Evolutionary conservation across 805 yeast genomes (phyloP).

Genomic region (Wickerhamiella dianesei): DNA sequence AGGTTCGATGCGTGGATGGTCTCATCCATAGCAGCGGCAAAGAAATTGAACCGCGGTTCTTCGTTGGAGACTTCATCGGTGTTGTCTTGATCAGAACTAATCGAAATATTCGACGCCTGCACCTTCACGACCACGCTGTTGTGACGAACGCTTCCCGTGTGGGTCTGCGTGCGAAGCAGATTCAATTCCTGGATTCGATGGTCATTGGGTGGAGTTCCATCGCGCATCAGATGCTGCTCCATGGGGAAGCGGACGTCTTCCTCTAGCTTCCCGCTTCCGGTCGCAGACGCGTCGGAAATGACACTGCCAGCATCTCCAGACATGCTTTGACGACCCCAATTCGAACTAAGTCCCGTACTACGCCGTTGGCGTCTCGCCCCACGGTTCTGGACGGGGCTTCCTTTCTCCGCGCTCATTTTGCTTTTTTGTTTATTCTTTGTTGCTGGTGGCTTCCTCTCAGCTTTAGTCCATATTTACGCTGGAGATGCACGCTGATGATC

Average conservation of each 20-base stretch:
- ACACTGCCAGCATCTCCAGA: not conserved
- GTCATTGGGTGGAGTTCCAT: slow-evolving; percentile 1
- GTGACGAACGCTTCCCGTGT: not conserved
- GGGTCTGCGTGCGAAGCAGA: not conserved
- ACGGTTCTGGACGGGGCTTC: not conserved
- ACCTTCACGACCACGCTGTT: not conserved
- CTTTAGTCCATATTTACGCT: too few relatives aligned
- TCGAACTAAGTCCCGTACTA: not conserved
- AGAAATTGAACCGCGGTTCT: slow-evolving; percentile 60
- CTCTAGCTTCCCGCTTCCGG: slow-evolving; percentile 4
- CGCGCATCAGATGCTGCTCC: slow-evolving; percentile 8
- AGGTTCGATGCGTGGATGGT: slow-evolving; percentile 79
- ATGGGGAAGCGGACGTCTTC: slow-evolving; percentile 8
- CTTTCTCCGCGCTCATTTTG: not conserved
- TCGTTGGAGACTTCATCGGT: not conserved
- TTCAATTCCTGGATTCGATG: slow-evolving; percentile 5
- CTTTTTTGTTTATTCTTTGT: too few relatives aligned
- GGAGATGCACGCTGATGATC: too few relatives aligned
- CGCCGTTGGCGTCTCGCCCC: not conserved
- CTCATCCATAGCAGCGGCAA: slow-evolving; percentile 66
- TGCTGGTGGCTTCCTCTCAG: too few relatives aligned
- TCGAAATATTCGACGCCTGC: not conserved
- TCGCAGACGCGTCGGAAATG: not conserved
- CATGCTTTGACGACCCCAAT: not conserved
- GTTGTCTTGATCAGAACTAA: not conserved